These are phyloP conservation scores for Symbiodinium natans DNA, from an alignment of 73 alveolate species.

Conservation along the genomic window DNA sequence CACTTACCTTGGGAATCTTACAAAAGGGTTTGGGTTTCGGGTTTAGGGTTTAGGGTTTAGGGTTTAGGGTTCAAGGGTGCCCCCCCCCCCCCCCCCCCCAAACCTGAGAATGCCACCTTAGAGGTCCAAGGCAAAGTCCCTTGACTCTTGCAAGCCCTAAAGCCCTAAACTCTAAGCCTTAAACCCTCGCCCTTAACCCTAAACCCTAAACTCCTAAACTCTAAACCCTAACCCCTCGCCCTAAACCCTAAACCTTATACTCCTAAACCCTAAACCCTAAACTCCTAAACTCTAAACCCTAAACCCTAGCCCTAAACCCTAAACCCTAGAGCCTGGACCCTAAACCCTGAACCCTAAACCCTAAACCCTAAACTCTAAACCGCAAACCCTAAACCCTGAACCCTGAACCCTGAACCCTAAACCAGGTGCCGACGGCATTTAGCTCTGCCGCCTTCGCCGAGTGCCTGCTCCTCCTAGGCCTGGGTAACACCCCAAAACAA, in stretches of 20 bases:
- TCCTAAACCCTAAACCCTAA: background rate
- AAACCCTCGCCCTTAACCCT: background rate
- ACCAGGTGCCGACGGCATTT: conserved; percentile 53
- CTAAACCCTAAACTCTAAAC: no score
- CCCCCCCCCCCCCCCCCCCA: no score
- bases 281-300: background rate
- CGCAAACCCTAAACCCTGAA: background rate
- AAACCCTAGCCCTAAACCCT: background rate
- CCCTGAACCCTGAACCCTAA: background rate
- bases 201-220: background rate
- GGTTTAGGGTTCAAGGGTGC: no score
- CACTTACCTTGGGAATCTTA: background rate
- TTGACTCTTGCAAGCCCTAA: background rate
- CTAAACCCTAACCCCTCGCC: background rate
- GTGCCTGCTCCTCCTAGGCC: conserved; percentile 54
- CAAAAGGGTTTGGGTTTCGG: background rate
- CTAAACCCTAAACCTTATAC: background rate
- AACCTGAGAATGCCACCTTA: no score
- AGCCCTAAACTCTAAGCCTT: background rate
- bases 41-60: background rate
- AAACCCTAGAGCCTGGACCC: no score
- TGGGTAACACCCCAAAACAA: background rate
- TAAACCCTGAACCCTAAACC: background rate
- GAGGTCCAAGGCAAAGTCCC: no score
- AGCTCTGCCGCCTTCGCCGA: conserved; percentile 25